Conservation (phyloP, 495 filamentous ascomycete species). For the Bathelium albidoporum region DNA sequence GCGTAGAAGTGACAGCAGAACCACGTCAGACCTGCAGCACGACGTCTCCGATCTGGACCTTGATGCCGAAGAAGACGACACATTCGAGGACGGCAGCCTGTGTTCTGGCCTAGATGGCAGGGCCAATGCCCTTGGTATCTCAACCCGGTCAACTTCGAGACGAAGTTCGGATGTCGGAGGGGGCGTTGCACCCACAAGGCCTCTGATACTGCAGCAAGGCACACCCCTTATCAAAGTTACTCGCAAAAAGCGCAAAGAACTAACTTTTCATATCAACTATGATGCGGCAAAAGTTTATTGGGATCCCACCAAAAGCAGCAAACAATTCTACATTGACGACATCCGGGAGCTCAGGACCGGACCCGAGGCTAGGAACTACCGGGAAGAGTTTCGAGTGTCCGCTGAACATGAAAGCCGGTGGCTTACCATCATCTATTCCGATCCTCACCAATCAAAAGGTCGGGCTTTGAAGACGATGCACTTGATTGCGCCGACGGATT, state of each 20-base stretch:
- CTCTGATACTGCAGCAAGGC: constrained; percentile 61
- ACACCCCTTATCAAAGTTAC: constrained; percentile 70
- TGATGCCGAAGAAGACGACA: constrained; percentile 57
- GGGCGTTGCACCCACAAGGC: constrained; percentile 57
- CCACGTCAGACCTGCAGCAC: constrained; percentile 40
- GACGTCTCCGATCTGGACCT: constrained; percentile 38
- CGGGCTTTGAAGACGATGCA: constrained; percentile 68
- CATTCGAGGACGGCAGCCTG: constrained; percentile 39
- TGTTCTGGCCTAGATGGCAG: constrained; percentile 24
- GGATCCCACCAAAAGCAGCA: constrained; percentile 67
- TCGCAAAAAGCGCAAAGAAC: constrained; percentile 63
- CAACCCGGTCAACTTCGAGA: constrained; percentile 23
- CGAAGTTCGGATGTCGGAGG: constrained; percentile 24
- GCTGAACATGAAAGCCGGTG: constrained; percentile 53
- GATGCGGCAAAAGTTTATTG: constrained; percentile 77
- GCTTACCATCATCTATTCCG: constrained; percentile 79
- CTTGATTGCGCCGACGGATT: constrained; percentile 62
- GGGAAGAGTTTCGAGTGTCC: constrained; percentile 65
- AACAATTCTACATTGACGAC: constrained; percentile 86
- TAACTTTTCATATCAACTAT: constrained; percentile 67
- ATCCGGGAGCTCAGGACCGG: constrained; percentile 82
- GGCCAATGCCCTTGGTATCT: constrained; percentile 30
- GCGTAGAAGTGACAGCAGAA: constrained; percentile 77
- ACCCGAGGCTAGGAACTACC: constrained; percentile 77
- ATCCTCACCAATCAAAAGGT: constrained; percentile 55